These are phyloP conservation scores for Colletotrichum karsti DNA, from an alignment of 2,329 filamentous ascomycete genomes.

Conservation along the genomic window DNA sequence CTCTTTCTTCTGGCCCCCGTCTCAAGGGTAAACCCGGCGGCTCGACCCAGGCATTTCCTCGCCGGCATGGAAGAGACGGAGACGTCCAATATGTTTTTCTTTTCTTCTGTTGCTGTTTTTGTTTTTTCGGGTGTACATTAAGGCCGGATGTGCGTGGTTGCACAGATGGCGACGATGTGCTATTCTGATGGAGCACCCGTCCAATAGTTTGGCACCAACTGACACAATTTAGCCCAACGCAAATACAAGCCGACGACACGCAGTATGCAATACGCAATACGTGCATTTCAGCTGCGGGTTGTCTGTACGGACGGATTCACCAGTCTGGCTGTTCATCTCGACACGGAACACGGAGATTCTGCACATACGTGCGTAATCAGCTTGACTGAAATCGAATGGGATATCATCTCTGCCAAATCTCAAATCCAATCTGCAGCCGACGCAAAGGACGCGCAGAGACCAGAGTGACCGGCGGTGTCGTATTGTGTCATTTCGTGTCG, in stretches of 20 bases:
- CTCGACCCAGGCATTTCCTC: too few species aligned
- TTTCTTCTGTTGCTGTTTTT: not conserved
- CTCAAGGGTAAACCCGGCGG: not conserved
- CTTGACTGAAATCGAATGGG: not conserved
- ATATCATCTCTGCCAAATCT: not conserved
- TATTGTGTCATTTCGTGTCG: conserved; percentile 22
- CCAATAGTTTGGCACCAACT: not conserved
- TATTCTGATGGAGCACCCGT: not conserved
- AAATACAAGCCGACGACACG: not conserved
- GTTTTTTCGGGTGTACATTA: not conserved
- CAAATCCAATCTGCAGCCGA: not conserved
- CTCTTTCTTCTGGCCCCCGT: too few species aligned
- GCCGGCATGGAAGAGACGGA: not conserved
- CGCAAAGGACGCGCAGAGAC: not conserved
- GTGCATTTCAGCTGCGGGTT: not conserved
- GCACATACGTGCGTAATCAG: not conserved
- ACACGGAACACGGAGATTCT: not conserved
- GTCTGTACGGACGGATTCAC: too few species aligned
- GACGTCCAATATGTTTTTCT: not conserved
- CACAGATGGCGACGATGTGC: not conserved
- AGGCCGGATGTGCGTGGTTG: not conserved
- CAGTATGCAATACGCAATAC: not conserved
- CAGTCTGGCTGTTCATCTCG: not conserved
- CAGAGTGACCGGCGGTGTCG: conserved; percentile 4
- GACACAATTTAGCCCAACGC: not conserved